A percentile compares a stretch with the other conserved stretches of the same genome.
Conservation (phyloP, 2,329 filamentous ascomycete species). For the Magnaporthiopsis rhizophila region DNA sequence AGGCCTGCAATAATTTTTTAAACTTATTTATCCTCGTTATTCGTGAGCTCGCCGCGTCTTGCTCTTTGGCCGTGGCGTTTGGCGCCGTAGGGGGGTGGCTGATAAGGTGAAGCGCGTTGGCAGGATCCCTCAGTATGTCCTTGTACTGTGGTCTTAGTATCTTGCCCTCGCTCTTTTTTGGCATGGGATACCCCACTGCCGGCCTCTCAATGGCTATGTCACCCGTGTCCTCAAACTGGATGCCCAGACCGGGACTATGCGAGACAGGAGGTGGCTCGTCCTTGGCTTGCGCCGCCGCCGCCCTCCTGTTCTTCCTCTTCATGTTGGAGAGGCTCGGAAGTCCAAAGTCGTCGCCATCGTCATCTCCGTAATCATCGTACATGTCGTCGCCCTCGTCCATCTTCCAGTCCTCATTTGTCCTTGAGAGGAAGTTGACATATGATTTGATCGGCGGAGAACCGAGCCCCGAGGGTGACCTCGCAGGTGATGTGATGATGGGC, state of each 20-base stretch:
- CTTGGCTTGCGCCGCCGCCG: constrained; percentile 31
- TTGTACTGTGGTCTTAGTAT: constrained; percentile 96
- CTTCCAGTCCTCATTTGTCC: constrained; percentile 77
- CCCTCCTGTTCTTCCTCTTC: constrained; percentile 61
- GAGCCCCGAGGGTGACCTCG: constrained; percentile 30
- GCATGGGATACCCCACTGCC: constrained; percentile 72
- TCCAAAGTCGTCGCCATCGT: constrained; percentile 91
- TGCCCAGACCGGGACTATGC: constrained; percentile 13
- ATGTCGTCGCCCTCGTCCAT: constrained; percentile 65
- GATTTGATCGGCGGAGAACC: constrained; percentile 61
- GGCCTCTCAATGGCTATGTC: constrained; percentile 91
- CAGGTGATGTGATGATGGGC: constrained; percentile 47
- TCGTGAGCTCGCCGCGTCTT: constrained; percentile 76
- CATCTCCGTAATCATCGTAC: constrained; percentile 70
- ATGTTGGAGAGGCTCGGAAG: constrained; percentile 87
- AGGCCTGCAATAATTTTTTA: constrained; percentile 89
- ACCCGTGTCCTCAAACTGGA: constrained; percentile 61
- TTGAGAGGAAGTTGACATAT: constrained; percentile 75
- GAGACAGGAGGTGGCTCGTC: constrained; percentile 1
- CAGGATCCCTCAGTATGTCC: constrained; percentile 82
- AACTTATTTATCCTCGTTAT: constrained; percentile 98
- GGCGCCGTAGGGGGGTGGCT: constrained; percentile 69
- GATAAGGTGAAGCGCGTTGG: constrained; percentile 91
- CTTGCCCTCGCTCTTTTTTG: constrained; percentile 88
- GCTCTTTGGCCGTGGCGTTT: constrained; percentile 72